Conservation (phyloP, 2,329 filamentous ascomycete species). For the Monosporascus sp. region DNA sequence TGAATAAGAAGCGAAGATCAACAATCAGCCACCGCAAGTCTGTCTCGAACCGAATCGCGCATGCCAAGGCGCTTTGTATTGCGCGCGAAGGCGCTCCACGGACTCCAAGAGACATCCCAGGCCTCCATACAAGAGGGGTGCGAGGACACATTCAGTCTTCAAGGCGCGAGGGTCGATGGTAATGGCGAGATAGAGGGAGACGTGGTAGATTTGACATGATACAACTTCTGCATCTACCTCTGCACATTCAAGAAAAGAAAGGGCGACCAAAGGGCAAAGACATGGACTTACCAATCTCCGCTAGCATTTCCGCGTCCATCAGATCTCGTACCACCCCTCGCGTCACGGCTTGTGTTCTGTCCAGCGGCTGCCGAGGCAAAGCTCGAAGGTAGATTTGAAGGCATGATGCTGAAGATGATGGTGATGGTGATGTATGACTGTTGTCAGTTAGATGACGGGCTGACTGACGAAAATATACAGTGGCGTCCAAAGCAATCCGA, state of each 20-base stretch:
- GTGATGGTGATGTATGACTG: too few relatives aligned
- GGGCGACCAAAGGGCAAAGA: conserved; percentile 1
- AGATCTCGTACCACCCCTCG: conserved; percentile 51
- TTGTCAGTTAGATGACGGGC: background rate
- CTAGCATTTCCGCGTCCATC: conserved; percentile 50
- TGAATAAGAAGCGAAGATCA: background rate
- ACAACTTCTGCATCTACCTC: too few relatives aligned
- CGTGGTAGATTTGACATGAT: too few relatives aligned
- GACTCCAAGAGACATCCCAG: background rate
- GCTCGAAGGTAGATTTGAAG: conserved; percentile 73
- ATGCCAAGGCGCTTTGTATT: background rate
- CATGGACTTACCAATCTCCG: conserved; percentile 65
- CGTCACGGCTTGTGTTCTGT: conserved; percentile 59
- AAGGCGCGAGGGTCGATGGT: background rate
- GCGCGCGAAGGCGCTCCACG: background rate
- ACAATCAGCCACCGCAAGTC: too few relatives aligned
- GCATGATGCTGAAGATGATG: conserved; percentile 37
- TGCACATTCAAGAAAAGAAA: background rate
- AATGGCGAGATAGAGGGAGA: background rate
- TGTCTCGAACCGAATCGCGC: background rate
- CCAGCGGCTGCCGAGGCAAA: conserved; percentile 80
- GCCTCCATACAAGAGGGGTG: background rate
- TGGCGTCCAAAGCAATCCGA: too few relatives aligned
- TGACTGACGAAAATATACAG: background rate
- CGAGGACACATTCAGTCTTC: background rate